Evolutionary conservation across 1,284 basidiomycete genomes (phyloP), one percentile per base, ranked within the genome.

Genomic region (Pseudozyma sp.): DNA sequence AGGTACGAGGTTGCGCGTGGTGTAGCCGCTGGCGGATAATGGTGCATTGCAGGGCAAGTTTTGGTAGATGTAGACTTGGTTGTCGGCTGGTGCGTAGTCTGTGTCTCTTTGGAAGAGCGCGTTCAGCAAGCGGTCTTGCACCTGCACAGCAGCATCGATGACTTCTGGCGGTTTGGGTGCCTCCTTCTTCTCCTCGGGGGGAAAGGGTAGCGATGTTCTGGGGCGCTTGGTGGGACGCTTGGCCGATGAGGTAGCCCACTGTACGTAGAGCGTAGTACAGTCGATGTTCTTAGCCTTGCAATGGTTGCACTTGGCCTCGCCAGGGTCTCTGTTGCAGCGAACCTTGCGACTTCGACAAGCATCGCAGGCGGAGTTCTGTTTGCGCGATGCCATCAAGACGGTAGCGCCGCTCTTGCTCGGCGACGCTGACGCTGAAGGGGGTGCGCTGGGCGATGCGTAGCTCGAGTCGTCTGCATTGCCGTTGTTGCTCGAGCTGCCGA

Each of bases 361-460:
- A 49, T 81, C 79, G 54, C 79, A 81, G 4, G 77, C 73, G 30
- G 63, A 70, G 46, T 81, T 81, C 57, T 81, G 79, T 65, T 79
- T 79, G 17, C 79, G 70, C 24, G 75, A 72, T 14, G 69, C 72
- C 58, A 73, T 66, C 46, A 73, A 40, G 17, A 69, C 51, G 10
- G 60, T 58, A 5, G 53, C 24, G 8, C 57, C 54, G 11, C 48
- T n/a, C n/a, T 63, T 68, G 54, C 56, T 54, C n/a, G 66, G 66
- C 10, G 60, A 67, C 1, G 58, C 54, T 1, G 59, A 53, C 24
- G 63, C 47, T 4, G 66, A 57, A 17, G 49, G 46, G 10, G 61
- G 35, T 8, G 19, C 60, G 29, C 34, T 47, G 2, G 57, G 61
- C 4, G 57, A 61, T 17, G 34, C 45, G 34, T 68, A 68, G 24